Evolutionary conservation across 1,139 yeast genomes (phyloP), one percentile per base, ranked within the genome.

Genomic region (Neolecta irregularis): DNA sequence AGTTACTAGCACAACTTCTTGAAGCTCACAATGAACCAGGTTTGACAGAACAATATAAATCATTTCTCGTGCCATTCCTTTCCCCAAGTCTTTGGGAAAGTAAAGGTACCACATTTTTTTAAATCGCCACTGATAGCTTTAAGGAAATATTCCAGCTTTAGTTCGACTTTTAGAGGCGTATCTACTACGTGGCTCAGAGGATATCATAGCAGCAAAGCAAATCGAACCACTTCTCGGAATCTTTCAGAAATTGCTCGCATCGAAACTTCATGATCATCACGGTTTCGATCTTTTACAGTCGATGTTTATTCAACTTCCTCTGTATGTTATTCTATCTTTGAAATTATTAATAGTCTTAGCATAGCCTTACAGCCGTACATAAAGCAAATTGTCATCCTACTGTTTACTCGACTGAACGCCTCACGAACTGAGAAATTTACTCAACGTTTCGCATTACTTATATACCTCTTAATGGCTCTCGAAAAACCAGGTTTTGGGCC

Each of bases 31-130:
- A n/a, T n/a, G 81, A 83, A 4, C 34, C 35, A 4, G 42, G 50
- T 2, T 61, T 88, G 24, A 88, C 94, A 2, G 66, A 61, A 1
- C 62, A 72, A 25, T 80, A 73, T 49, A 67, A 64, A 40, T 72
- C 69, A 39, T 61, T 91, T 37, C 65, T 81, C 20, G 72, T 72
- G 45, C 98, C 98, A 1, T 61, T 91, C 26, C 62, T 91, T 52
- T 70, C 93, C 2, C 96, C 98, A 12, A 56, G 74, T 5, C 73
- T 83, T 28, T 91, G 98, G 98, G 96, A 88, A 53, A 71, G 71
- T 41, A 68, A 74, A 46, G 98, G 98, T 16, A 16, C 20, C 12
- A 28, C 22, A 13, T 16, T 7, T 6, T 28, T 28, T 12, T 28
- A 28, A 12, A 20, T 28, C n/a, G 13, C 12, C 12, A 16, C 22